Evolutionary conservation across 148 eudicot species (phyloP).

Genomic region (Hydrangea macrophylla): DNA sequence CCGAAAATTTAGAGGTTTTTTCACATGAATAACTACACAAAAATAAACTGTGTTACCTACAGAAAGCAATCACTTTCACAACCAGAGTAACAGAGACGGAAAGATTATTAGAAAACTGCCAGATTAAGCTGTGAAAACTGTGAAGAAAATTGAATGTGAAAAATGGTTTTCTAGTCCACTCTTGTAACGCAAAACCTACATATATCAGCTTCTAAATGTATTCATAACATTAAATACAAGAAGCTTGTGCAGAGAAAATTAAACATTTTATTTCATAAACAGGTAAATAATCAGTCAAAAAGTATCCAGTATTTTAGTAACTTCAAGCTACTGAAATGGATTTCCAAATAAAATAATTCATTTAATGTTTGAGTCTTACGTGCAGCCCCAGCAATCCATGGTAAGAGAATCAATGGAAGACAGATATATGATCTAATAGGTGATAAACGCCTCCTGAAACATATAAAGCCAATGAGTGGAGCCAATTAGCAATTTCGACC

Average conservation of each 20-base stretch:
- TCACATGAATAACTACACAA: constrained; percentile 58
- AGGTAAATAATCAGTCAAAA: background rate
- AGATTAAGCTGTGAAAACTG: too few species aligned
- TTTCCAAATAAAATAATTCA: background rate
- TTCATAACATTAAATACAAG: background rate
- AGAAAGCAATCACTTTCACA: background rate
- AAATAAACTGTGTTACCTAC: constrained; percentile 11
- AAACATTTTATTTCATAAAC: background rate
- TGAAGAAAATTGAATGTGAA: too few species aligned
- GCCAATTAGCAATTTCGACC: background rate
- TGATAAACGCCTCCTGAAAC: constrained; percentile 81
- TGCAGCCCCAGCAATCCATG: constrained; percentile 74
- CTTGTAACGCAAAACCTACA: too few species aligned
- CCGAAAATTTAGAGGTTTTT: constrained; percentile 57
- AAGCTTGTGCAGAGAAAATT: background rate
- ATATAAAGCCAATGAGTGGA: constrained; percentile 3
- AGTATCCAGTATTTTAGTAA: background rate
- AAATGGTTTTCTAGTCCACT: too few species aligned
- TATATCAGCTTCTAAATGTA: background rate
- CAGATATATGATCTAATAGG: constrained; percentile 61
- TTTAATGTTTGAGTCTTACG: constrained; percentile 34
- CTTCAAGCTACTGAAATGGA: background rate
- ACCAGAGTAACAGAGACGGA: background rate
- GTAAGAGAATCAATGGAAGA: constrained; percentile 66
- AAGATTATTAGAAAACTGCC: background rate